Evolutionary conservation across 805 yeast genomes (phyloP).

Genomic region (Kodamaea nitidulidarum): DNA sequence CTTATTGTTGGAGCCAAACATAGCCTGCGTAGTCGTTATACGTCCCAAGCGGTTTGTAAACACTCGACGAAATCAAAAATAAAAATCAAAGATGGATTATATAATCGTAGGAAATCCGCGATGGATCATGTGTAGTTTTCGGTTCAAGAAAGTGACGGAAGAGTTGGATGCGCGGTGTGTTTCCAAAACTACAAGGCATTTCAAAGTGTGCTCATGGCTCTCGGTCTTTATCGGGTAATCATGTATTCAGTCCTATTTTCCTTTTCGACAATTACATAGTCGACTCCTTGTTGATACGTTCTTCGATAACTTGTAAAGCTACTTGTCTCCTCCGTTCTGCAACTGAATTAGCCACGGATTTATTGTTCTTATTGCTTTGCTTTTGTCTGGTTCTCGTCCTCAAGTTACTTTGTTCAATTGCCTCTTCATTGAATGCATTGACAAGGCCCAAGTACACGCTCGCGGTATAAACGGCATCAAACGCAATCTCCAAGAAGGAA

Average conservation of each 20-base stretch:
- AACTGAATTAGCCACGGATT: conserved; percentile 41
- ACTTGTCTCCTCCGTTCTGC: conserved; percentile 77
- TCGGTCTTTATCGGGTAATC: too few relatives aligned
- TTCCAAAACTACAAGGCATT: too few relatives aligned
- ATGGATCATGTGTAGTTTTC: too few relatives aligned
- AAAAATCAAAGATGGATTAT: not conserved
- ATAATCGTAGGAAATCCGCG: not conserved
- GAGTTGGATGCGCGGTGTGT: too few relatives aligned
- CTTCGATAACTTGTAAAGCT: conserved; percentile 71
- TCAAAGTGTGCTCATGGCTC: too few relatives aligned
- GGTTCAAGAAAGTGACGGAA: too few relatives aligned
- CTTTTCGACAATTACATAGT: not conserved
- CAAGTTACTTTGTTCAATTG: conserved; percentile 68
- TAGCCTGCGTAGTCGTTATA: not conserved
- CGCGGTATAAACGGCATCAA: conserved; percentile 36
- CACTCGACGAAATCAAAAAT: not conserved
- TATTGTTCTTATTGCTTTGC: conserved; percentile 40
- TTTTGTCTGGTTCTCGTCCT: conserved; percentile 62
- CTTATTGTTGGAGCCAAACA: conserved; percentile 11
- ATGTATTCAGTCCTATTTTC: too few relatives aligned
- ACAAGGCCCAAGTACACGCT: conserved; percentile 44
- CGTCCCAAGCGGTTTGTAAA: not conserved
- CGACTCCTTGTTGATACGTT: conserved; percentile 41
- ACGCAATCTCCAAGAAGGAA: conserved; percentile 49
- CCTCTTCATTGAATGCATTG: conserved; percentile 62